phyloP scores from a whole-genome alignment of 2,329 filamentous ascomycete genomes.

The Elsinoe necatrix region DNA sequence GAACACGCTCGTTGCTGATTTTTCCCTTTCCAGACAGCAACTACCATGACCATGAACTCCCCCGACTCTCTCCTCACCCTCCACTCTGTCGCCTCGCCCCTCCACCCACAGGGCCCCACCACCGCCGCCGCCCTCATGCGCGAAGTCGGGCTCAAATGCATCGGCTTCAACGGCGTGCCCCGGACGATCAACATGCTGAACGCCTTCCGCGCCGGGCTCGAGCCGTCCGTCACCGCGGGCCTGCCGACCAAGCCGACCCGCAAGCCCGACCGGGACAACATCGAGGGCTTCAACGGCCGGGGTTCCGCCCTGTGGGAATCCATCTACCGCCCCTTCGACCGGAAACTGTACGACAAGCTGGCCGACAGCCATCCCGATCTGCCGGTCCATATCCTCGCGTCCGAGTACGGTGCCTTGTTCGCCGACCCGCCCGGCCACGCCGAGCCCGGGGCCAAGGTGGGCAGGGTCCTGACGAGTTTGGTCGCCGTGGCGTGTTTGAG shows the following conservation, averaged over 20 bases:
- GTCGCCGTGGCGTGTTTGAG: constrained; percentile 67
- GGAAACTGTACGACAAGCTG: constrained; percentile 62
- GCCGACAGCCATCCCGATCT: constrained; percentile 71
- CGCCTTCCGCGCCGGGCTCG: constrained; percentile 58
- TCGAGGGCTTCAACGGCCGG: constrained; percentile 47
- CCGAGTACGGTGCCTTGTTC: constrained; percentile 66
- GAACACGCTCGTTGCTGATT: too few species aligned
- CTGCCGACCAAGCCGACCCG: constrained; percentile 54
- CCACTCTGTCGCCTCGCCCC: constrained; percentile 39
- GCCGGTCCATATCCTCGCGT: constrained; percentile 67
- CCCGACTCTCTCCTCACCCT: constrained; percentile 63
- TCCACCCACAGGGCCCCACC: constrained; percentile 30
- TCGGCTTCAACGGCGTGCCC: constrained; percentile 71
- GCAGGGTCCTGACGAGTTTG: constrained; percentile 62
- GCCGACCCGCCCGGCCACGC: constrained; percentile 50
- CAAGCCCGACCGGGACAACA: constrained; percentile 33
- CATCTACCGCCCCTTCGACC: constrained; percentile 66
- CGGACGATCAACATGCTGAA: constrained; percentile 76
- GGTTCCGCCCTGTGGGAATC: constrained; percentile 64
- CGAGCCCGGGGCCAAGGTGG: constrained; percentile 44
- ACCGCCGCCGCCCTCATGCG: constrained; percentile 62
- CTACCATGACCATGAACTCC: constrained; percentile 80
- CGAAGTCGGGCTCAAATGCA: constrained; percentile 67
- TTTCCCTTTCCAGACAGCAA: constrained; percentile 56
- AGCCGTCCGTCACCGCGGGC: constrained; percentile 43